A percentile compares a stretch with the other conserved stretches of the same genome.
phyloP scores from a whole-genome alignment of 2,329 filamentous ascomycete genomes.

The Fusarium newnesense region DNA sequence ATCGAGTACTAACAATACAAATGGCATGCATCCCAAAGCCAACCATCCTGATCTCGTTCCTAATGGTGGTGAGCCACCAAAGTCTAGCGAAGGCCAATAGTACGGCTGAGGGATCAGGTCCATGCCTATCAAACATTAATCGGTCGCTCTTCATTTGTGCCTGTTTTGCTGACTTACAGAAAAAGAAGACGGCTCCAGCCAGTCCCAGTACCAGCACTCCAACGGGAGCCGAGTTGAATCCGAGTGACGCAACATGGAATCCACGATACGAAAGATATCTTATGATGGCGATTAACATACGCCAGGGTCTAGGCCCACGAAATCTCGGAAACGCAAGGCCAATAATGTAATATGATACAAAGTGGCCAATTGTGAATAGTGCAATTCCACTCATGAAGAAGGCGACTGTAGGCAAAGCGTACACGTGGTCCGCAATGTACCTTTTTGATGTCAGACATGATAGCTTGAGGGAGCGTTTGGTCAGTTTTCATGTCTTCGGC shows the following conservation, averaged over 20 bases:
- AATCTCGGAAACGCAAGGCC: neutral
- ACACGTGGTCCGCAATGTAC: neutral
- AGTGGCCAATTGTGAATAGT: neutral
- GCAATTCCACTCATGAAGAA: neutral
- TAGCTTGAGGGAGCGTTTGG: too few species aligned
- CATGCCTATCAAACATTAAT: neutral
- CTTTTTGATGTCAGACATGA: neutral
- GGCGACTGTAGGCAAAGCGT: neutral
- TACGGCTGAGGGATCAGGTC: neutral
- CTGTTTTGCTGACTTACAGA: neutral
- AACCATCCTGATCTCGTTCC: neutral
- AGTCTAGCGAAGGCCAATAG: neutral
- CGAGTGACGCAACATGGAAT: neutral
- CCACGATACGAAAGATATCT: neutral
- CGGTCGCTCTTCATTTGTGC: accelerated
- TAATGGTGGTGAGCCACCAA: neutral
- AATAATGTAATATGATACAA: neutral
- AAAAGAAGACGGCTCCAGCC: neutral
- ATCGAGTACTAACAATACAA: neutral
- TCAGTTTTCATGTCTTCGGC: neutral
- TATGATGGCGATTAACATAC: accelerated
- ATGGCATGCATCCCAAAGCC: neutral
- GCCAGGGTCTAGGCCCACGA: accelerated
- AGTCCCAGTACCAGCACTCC: neutral
- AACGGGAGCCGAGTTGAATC: neutral